Base-by-base conservation (phyloP, 306 rosid species). In the Psophocarpus tetragonolobus region DNA sequence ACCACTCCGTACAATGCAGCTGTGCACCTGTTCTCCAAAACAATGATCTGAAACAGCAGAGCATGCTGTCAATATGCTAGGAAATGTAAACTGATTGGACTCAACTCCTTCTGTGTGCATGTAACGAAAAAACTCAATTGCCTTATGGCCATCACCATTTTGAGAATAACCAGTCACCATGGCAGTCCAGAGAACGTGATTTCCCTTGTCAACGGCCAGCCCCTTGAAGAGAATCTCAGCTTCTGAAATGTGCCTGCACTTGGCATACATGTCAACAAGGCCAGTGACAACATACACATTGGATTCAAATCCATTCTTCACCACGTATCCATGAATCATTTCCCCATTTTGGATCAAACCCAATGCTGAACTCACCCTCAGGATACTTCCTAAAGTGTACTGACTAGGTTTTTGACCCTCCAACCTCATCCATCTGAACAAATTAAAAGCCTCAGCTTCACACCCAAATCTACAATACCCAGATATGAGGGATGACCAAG, bases 111-210 rank as follows among this genome's bases (percentile, higher is more conserved):
- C 80, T 0, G 56, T 30, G 24, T 47, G 79, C 97, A 90, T 90
- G 68, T 78, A 83, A 69, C 82, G 70, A 68, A 90, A 93, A 85
- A 82, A 90, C 82, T 82, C 84, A 45, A 90, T 80, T 29, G 97
- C 97, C 76, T 87, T 87, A 15, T n/a, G 47, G 39, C 90, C 75
- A 58, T 91, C 84, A 26, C 91, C 94, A 76, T 82, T 91, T 26
- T 86, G 94, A 77, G 97, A 88, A 83, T 94, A 91, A 29, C 97
- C 98, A 13, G 96, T 86, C 70, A 91, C 85, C 98, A 91, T 94
- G 38, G 93, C 88, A 39, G 93, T 89, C 96, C 96, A 91, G 62
- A 86, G 70, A 33, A 91, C 97, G 80, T 86, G 85, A 76, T 86
- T 91, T 56, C 75, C 89, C 76, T 74, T 81, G 63, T 74, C 88